Percentiles rank a stretch among this genome's conserved stretches.
These are phyloP conservation scores for Talaromyces sp. DNA, from an alignment of 2,329 filamentous ascomycete genomes.

Conservation along the genomic window DNA sequence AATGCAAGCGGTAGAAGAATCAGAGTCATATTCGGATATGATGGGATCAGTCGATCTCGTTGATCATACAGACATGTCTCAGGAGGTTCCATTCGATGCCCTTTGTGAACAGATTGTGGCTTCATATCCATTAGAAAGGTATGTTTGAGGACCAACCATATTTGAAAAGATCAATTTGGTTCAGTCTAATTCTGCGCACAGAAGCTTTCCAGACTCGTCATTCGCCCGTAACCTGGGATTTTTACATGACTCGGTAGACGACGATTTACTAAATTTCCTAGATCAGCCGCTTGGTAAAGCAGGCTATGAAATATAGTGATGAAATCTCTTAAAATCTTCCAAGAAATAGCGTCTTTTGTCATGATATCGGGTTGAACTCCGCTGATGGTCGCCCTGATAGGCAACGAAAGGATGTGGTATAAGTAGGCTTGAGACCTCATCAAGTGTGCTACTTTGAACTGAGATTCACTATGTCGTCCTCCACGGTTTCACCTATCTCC, in stretches of 20 bases:
- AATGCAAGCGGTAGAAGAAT: not conserved
- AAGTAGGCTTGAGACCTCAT: not conserved
- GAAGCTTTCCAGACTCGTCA: not conserved
- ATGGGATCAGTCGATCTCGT: not conserved
- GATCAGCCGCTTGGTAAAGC: not conserved
- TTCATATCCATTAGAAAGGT: not conserved
- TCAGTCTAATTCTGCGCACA: not conserved
- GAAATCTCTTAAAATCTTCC: not conserved
- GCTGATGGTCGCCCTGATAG: not conserved
- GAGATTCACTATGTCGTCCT: not conserved
- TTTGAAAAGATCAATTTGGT: not conserved
- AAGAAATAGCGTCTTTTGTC: not conserved
- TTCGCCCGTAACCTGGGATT: slow-evolving; percentile 6
- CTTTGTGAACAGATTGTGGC: slow-evolving; percentile 4
- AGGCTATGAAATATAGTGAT: not conserved
- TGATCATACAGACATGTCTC: not conserved
- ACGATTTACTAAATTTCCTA: not conserved
- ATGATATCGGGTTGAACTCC: not conserved
- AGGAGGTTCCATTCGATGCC: not conserved
- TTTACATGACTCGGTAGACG: not conserved
- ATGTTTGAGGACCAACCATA: not conserved
- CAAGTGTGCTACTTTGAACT: not conserved
- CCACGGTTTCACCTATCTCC: slow-evolving; percentile 17
- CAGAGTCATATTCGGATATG: not conserved
- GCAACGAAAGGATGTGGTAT: not conserved